Evolutionary conservation across 2,329 filamentous ascomycete genomes (phyloP).

Genomic region (Aspergillus oerlinghausenensis): DNA sequence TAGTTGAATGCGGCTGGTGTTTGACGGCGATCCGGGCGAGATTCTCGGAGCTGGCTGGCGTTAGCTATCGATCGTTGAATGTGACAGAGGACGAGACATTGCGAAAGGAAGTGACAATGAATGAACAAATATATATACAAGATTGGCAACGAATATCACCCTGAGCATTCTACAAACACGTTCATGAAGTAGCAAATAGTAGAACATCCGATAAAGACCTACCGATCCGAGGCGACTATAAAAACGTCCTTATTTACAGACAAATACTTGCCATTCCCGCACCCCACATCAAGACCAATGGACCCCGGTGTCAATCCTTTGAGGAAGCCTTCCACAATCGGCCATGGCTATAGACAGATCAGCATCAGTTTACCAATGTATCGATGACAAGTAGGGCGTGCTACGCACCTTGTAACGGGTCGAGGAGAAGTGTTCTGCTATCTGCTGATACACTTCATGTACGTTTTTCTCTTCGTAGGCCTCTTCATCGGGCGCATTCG

Average conservation of each 20-base stretch:
- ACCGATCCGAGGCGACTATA: slow-evolving; percentile 82
- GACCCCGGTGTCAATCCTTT: slow-evolving; percentile 61
- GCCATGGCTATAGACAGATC: slow-evolving; percentile 65
- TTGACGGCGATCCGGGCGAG: slow-evolving; percentile 55
- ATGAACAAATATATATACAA: not conserved
- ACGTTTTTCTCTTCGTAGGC: slow-evolving; percentile 81
- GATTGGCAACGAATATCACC: not conserved
- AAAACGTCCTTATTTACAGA: slow-evolving; percentile 71
- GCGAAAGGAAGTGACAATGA: not conserved
- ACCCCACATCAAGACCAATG: slow-evolving; percentile 85
- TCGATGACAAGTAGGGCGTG: slow-evolving; percentile 13
- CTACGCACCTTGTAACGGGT: slow-evolving; percentile 57
- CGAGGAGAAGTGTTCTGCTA: slow-evolving; percentile 46
- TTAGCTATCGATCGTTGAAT: slow-evolving; percentile 6
- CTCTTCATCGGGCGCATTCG: slow-evolving; percentile 13
- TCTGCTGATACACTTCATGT: slow-evolving; percentile 74
- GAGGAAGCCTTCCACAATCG: slow-evolving; percentile 78
- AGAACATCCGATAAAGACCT: slow-evolving; percentile 30
- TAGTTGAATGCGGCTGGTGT: slow-evolving; percentile 59
- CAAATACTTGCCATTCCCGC: slow-evolving; percentile 96
- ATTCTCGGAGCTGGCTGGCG: slow-evolving; percentile 54
- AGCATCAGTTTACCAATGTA: not conserved
- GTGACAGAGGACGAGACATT: not conserved
- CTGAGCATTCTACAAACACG: slow-evolving; percentile 3
- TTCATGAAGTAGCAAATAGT: slow-evolving; percentile 8